Conservation (phyloP, 805 yeast genomes). For the Metschnikowia shivogae region DNA sequence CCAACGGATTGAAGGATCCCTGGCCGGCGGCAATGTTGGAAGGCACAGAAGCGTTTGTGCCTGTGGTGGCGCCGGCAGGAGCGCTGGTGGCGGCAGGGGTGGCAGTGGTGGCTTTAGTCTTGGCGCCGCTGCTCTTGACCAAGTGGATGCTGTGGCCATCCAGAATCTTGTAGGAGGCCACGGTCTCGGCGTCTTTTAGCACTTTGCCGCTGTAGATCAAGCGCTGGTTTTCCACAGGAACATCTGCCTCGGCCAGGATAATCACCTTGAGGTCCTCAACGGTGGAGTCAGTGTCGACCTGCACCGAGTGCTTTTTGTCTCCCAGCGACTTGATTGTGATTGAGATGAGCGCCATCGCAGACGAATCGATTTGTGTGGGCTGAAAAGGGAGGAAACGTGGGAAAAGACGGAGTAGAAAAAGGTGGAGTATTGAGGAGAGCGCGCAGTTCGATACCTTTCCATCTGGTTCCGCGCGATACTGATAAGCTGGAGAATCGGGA, state of each 20-base stretch:
- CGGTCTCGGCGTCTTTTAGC: conserved; percentile 74
- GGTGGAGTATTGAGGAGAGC: background rate
- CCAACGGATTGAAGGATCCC: conserved; percentile 84
- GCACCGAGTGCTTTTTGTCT: conserved; percentile 72
- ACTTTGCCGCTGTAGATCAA: conserved; percentile 93
- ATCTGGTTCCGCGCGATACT: conserved; percentile 1
- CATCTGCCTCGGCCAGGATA: conserved; percentile 56
- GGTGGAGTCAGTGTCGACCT: conserved; percentile 49
- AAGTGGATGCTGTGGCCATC: conserved; percentile 84
- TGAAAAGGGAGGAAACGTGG: background rate
- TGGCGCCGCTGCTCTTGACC: conserved; percentile 60
- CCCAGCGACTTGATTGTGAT: conserved; percentile 52
- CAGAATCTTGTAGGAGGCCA: conserved; percentile 75
- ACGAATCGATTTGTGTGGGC: background rate
- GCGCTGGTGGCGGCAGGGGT: conserved; percentile 9
- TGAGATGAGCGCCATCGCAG: conserved; percentile 23
- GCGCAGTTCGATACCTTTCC: conserved; percentile 2
- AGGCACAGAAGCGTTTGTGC: conserved; percentile 45
- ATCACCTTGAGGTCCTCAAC: conserved; percentile 65
- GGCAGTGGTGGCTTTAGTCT: conserved; percentile 22
- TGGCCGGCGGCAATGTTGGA: conserved; percentile 80
- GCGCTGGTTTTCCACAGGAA: conserved; percentile 78
- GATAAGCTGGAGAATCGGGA: background rate
- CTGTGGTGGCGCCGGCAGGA: conserved; percentile 1
- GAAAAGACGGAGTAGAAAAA: background rate